Evolutionary conservation across 306 rosid genomes (phyloP), one percentile per base, ranked within the genome.

Genomic region (Canavalia ensiformis): DNA sequence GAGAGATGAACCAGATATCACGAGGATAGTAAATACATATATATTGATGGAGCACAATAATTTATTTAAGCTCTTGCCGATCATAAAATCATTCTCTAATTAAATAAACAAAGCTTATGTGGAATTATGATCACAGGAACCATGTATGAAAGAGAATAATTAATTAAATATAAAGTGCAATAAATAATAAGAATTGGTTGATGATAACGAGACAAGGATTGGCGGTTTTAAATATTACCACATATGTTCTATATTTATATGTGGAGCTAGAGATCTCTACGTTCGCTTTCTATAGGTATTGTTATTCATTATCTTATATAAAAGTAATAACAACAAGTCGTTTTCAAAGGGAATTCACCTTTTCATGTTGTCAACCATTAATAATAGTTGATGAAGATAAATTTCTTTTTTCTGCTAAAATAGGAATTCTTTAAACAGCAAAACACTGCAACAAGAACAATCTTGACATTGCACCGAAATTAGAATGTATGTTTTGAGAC

Each of bases 1-100:
- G 67, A 81, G 63, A 44, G 47, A 30, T 80, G 67, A 80, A 84
- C 58, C 29, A 79, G 30, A 76, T 51, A 57, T 82, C 86, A 78
- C 90, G 83, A 84, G 86, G 75, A 74, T 50, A 79, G 63, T 64
- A 70, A 82, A 71, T 75, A 74, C 66, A 33, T 57, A 71, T 69
- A 33, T 57, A 71, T 69, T 68, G 84, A 71, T 63, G 80, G 76
- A 28, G 74, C 50, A 51, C 56, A 57, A 65, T 72, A 72, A 54
- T 18, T 18, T 77, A 55, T 45, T 63, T 37, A 31, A 60, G 76
- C 41, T 68, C 6, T 54, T 66, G 58, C 29, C 71, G 81, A 69
- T 76, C 64, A 62, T 56, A 79, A 80, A 72, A 33, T 59, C 71
- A 77, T 73, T 72, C 79, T 77, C 78, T 82, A 68, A 72, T 65